phyloP scores from a whole-genome alignment of 345 rosid genomes.

The Brassica napus region Da-Ae NC_063441.1:7809501-7810000 shows the following conservation, averaged over 20 bases:
- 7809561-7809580: conserved; percentile 79
- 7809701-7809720: not conserved
- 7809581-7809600: conserved; percentile 70
- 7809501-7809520: conserved; percentile 22
- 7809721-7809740: conserved; percentile 45
- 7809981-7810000: conserved; percentile 67
- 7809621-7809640: conserved; percentile 93
- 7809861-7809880: conserved; percentile 70
- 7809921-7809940: not conserved
- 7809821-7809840: not conserved
- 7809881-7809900: conserved; percentile 93
- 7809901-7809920: conserved; percentile 60
- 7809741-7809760: conserved; percentile 75
- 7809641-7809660: conserved; percentile 61
- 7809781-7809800: not conserved
- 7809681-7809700: not conserved
- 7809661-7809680: not conserved
- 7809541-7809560: conserved; percentile 90
- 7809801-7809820: not conserved
- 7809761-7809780: conserved; percentile 16
- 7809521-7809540: conserved; percentile 72
- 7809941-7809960: not conserved
- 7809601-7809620: conserved; percentile 27
- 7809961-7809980: not conserved
- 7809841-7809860: conserved; percentile 51